Evolutionary conservation across 208 protist genomes (phyloP), one percentile per base, ranked within the genome.

Genomic region (Perkinsela sp.): DNA sequence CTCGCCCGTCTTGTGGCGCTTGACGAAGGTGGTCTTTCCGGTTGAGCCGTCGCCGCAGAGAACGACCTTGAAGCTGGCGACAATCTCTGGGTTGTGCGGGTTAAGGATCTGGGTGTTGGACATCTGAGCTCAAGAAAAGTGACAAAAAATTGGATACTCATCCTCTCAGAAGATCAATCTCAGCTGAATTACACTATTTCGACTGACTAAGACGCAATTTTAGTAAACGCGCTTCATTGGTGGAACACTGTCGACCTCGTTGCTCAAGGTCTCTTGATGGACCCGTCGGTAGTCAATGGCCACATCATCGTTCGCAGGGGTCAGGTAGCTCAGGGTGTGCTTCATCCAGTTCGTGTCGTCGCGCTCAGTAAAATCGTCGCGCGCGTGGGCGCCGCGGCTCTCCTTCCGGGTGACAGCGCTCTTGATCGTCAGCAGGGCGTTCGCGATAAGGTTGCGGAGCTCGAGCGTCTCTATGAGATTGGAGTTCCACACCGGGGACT

Each of bases 21-120:
- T 98, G 57, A 99, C 95, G 75, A 99, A 99, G 29, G 97, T 99
- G 32, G 97, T 99, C 88, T 96, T 98, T 67, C 96, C 97, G 32
- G 93, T 96, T 74, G 95, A 95, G 75, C 97, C 97, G 85, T 99
- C 97, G 76, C 97, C 97, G 68, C 99, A 95, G 31, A 99, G 85
- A 31, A 99, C 87, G 70, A 98, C 81, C 87, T 99, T 97, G 74
- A 97, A 96, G 67, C 78, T 90, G 31, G 89, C 87, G 69, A 93
- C 85, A 70, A 72, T 77, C 16, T 80, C 74, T 2, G 73, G 57
- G 28, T 69, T 75, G 28, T 71, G 71, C 69, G 74, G 67, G 67
- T 31, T 29, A 67, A 75, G 74, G 70, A 79, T n/a, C n/a, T n/a
- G n/a, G n/a, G n/a, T n/a, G n/a, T n/a, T n/a, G n/a, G n/a, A n/a